These are phyloP conservation scores for Leishmania arabica DNA, from an alignment of 208 protist species.

Conservation along the genomic window DNA sequence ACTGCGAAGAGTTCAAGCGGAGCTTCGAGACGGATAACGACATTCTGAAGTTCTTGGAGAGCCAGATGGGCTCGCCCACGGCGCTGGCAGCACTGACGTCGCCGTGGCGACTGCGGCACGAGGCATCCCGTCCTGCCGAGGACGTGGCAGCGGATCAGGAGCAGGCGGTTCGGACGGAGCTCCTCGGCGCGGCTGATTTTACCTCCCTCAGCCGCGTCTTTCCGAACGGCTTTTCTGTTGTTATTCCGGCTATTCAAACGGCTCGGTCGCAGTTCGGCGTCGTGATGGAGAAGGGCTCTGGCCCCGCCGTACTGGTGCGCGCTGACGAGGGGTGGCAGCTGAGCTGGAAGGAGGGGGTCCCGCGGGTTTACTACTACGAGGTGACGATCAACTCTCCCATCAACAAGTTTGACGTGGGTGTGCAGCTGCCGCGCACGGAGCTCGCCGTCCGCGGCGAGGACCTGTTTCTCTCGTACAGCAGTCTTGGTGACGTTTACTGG, in stretches of 20 bases:
- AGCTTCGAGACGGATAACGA: conserved; percentile 44
- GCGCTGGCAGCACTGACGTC: conserved; percentile 46
- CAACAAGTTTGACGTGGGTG: conserved; percentile 43
- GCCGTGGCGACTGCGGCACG: conserved; percentile 47
- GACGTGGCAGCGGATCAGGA: conserved; percentile 34
- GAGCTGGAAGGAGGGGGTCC: conserved; percentile 69
- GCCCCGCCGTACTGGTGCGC: conserved; percentile 54
- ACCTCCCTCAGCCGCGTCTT: conserved; percentile 69
- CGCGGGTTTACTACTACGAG: conserved; percentile 89
- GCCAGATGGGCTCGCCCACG: conserved; percentile 62
- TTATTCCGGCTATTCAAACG: conserved; percentile 65
- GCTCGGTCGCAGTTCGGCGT: conserved; percentile 66
- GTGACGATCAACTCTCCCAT: conserved; percentile 59
- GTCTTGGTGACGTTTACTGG: conserved; percentile 56
- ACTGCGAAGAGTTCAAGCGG: conserved; percentile 71
- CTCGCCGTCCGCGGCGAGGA: conserved; percentile 35
- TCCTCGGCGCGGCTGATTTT: conserved; percentile 66
- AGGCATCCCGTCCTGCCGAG: conserved; percentile 17
- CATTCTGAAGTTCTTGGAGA: conserved; percentile 59
- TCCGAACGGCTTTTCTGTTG: conserved; percentile 85
- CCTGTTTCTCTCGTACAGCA: conserved; percentile 67
- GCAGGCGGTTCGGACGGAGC: conserved; percentile 42
- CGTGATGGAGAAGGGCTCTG: conserved; percentile 65
- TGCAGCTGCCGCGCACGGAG: conserved; percentile 30
- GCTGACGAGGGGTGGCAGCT: conserved; percentile 88